Conservation (phyloP, 2,329 filamentous ascomycete genomes). For the Colletotrichum tofieldiae region DNA sequence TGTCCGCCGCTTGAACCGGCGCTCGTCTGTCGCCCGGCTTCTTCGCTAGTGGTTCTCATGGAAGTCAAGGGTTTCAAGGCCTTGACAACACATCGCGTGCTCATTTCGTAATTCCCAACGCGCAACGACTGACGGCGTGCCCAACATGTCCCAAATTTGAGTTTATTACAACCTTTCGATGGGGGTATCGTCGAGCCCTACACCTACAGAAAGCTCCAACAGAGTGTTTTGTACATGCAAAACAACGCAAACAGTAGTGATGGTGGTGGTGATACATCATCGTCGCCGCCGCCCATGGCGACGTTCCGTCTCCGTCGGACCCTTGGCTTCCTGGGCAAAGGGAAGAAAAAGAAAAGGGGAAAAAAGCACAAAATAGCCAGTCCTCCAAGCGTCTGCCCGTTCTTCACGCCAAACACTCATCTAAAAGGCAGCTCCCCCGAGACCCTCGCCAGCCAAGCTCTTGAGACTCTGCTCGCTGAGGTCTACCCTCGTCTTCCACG, state of each 20-base stretch:
- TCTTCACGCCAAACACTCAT: not conserved
- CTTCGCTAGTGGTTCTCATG: not conserved
- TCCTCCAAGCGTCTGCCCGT: not conserved
- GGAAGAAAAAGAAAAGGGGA: not conserved
- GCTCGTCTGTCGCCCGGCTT: not conserved
- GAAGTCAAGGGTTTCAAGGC: not conserved
- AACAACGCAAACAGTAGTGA: not conserved
- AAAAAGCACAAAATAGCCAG: not conserved
- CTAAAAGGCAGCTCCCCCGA: slow-evolving; percentile 70
- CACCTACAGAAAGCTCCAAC: not conserved
- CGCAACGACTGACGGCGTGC: not conserved
- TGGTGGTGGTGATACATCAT: slow-evolving; percentile 29
- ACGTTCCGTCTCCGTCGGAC: not conserved
- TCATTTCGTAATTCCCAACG: not conserved
- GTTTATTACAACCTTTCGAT: slow-evolving; percentile 14
- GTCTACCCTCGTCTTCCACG: slow-evolving; percentile 70
- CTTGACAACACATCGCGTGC: not conserved
- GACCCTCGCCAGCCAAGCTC: slow-evolving; percentile 70
- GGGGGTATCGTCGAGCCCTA: slow-evolving; percentile 28
- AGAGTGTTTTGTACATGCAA: slow-evolving; percentile 22
- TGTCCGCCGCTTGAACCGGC: not conserved
- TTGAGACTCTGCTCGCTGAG: slow-evolving; percentile 71
- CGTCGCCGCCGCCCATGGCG: slow-evolving; percentile 2
- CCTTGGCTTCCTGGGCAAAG: not conserved
- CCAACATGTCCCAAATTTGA: not conserved